These are phyloP conservation scores for Sclerotinia nivalis DNA, from an alignment of 2,329 filamentous ascomycete species.

Conservation along the genomic window DNA sequence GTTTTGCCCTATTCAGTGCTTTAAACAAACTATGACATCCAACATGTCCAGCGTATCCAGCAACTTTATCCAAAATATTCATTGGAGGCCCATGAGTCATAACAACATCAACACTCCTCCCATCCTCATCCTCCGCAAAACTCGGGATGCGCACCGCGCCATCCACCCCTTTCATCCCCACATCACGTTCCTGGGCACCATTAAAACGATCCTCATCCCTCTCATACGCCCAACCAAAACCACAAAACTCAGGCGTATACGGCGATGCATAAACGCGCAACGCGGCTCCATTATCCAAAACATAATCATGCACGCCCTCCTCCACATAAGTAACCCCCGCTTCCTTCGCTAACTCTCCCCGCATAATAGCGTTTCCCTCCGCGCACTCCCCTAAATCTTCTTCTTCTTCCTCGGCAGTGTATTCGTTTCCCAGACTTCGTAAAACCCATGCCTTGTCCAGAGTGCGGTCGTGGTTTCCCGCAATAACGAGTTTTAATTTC, in stretches of 20 bases:
- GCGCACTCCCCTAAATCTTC: slow-evolving; percentile 23
- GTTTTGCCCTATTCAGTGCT: slow-evolving; percentile 52
- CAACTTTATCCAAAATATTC: slow-evolving; percentile 49
- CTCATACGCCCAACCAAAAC: slow-evolving; percentile 40
- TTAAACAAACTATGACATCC: slow-evolving; percentile 57
- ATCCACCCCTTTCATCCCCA: slow-evolving; percentile 29
- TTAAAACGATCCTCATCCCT: slow-evolving; percentile 39
- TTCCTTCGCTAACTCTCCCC: slow-evolving; percentile 30
- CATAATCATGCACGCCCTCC: slow-evolving; percentile 40
- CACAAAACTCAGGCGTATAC: slow-evolving; percentile 40
- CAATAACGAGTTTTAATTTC: slow-evolving; percentile 59
- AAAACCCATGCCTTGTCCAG: slow-evolving; percentile 49
- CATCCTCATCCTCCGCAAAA: background rate
- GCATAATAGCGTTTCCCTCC: slow-evolving; percentile 33
- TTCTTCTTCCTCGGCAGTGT: background rate
- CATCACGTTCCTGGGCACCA: slow-evolving; percentile 23
- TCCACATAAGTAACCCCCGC: slow-evolving; percentile 40
- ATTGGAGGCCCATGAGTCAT: slow-evolving; percentile 62
- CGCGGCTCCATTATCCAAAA: slow-evolving; percentile 36
- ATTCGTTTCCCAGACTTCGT: background rate
- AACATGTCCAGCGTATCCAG: slow-evolving; percentile 22
- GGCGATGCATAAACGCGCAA: slow-evolving; percentile 42
- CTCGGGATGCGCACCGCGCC: slow-evolving; percentile 29
- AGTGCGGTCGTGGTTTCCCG: slow-evolving; percentile 62
- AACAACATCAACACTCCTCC: slow-evolving; percentile 50